These are phyloP conservation scores for Candida gorgasii DNA, from an alignment of 805 yeast species.

Conservation along the genomic window DNA sequence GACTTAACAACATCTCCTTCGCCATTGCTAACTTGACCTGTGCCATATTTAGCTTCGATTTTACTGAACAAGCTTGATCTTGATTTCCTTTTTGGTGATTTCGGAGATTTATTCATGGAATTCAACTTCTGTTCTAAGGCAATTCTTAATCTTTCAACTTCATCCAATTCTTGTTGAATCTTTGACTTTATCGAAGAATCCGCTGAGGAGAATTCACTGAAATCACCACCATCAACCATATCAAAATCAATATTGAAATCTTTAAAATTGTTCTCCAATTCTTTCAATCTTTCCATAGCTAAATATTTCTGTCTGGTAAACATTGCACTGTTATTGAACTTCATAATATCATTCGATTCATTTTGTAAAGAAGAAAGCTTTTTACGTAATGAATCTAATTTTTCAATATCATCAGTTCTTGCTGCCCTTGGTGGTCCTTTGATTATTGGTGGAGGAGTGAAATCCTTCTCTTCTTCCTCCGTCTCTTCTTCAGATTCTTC, in stretches of 20 bases:
- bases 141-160: constrained; percentile 41
- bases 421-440: constrained; percentile 37
- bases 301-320: constrained; percentile 59
- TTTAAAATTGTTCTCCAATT: constrained; percentile 65
- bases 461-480: constrained; percentile 14
- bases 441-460: constrained; percentile 15
- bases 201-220: constrained; percentile 18
- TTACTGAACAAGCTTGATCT: constrained; percentile 24
- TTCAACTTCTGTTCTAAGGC: constrained; percentile 42
- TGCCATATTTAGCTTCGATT: constrained; percentile 46
- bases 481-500: constrained; percentile 15
- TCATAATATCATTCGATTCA: constrained; percentile 76
- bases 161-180: constrained; percentile 42
- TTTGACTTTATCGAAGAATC: constrained; percentile 38
- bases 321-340: constrained; percentile 60
- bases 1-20: constrained; percentile 8
- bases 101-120: constrained; percentile 19
- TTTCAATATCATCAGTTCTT: constrained; percentile 53
- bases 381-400: constrained; percentile 54
- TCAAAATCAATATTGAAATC: constrained; percentile 62
- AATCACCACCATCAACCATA: constrained; percentile 18
- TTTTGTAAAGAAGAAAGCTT: constrained; percentile 63
- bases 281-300: constrained; percentile 71
- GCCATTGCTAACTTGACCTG: constrained; percentile 40
- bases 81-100: constrained; percentile 14